Evolutionary conservation across 2,329 filamentous ascomycete genomes (phyloP), one percentile per base, ranked within the genome.

Genomic region (Ceratocystis ficicola): DNA sequence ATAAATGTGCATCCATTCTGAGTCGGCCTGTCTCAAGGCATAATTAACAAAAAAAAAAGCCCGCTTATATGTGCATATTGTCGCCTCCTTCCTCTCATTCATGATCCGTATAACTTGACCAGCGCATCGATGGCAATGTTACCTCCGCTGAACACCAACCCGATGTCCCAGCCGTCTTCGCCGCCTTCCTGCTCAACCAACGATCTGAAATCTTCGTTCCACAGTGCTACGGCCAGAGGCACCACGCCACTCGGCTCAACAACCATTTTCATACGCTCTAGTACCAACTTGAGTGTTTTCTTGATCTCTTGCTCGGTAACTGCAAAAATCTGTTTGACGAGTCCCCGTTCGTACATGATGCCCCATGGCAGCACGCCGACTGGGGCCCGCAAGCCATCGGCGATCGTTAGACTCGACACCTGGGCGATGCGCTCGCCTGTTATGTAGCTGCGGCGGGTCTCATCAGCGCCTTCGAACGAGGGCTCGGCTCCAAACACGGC

Each of bases 181-280:
- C 89, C 88, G 0, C 79, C 88, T 74, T 92, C 88, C 68, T 72
- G 74, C 76, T 90, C 85, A 8, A 92, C 87, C 75, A 87, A 75
- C 12, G 72, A 73, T 67, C 90, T 78, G 69, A 96, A 96, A 3
- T 91, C 89, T 75, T 95, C 89, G 73, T 96, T 88, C 70, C 84
- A 96, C 70, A 97, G 76, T 64, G 86, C 86, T 6, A 89, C 88
- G 0, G 93, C 94, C 68, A 97, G 74, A 1, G 85, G 84, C n/a
- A 96, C 92, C 1, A 86, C 90, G 0, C 88, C 84, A 75, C 87
- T 92, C 25, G 93, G 93, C 79, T 97, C 93, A 12, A 96, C 85
- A 25, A 96, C 85, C 60, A 95, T 77, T 83, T 97, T 96, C 80
- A 94, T 85, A 67, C 92, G 78, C 81, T 97, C 93, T 69, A 92